Evolutionary conservation across 164 flowering plant genomes (phyloP).

Genomic region (Echeveria elegans): DNA sequence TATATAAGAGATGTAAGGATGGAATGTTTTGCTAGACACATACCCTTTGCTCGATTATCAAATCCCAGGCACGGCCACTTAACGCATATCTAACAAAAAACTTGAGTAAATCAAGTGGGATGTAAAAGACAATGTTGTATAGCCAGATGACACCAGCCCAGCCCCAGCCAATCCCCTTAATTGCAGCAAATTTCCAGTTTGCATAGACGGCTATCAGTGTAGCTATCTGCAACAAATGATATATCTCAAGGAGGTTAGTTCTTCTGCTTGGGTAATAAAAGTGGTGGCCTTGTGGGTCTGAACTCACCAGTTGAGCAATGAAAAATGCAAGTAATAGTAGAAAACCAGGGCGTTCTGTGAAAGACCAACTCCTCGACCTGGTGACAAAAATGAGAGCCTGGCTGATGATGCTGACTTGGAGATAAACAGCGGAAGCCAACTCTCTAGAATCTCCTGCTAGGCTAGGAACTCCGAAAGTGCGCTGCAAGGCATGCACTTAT

Average conservation of each 20-base stretch:
- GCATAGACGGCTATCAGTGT: conserved; percentile 87
- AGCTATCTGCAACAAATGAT: conserved; percentile 50
- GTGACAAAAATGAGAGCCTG: conserved; percentile 95
- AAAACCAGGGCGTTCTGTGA: conserved; percentile 68
- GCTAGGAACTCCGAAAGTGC: conserved; percentile 53
- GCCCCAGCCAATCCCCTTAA: conserved; percentile 94
- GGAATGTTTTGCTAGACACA: background rate
- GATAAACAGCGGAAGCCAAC: conserved; percentile 83
- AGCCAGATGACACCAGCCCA: conserved; percentile 97
- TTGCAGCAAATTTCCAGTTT: conserved; percentile 78
- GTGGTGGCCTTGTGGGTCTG: background rate
- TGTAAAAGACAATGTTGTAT: conserved; percentile 56
- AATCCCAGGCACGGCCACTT: conserved; percentile 89
- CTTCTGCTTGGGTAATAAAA: background rate
- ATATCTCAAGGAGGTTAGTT: background rate
- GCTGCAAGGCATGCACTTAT: conserved; percentile 26
- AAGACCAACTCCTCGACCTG: conserved; percentile 80
- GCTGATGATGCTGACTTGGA: conserved; percentile 92
- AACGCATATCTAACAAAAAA: conserved; percentile 60
- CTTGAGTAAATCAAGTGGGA: conserved; percentile 80
- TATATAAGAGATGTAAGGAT: no score
- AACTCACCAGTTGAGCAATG: conserved; percentile 69
- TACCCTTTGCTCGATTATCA: conserved; percentile 84
- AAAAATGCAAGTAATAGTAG: conserved; percentile 59
- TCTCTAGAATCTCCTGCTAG: conserved; percentile 47